Conservation (phyloP, 148 eudicot genomes). For the Rhododendron mucronatum region DNA sequence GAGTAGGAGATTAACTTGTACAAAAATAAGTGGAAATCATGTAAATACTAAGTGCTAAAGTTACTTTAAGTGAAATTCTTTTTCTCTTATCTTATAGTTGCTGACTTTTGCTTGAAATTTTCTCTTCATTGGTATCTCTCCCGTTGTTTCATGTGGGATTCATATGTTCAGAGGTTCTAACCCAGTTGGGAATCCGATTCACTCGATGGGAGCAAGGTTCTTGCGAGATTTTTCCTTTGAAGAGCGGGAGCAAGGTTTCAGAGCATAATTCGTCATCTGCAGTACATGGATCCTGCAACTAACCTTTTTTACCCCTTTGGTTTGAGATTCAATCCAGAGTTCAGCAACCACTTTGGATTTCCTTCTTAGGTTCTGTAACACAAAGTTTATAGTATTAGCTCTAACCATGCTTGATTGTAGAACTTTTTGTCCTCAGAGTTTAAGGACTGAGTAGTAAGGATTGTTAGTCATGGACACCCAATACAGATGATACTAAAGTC, state of each 20-base stretch:
- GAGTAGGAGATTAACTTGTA: background rate
- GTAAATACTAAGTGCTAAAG: background rate
- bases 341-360: background rate
- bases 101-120: background rate
- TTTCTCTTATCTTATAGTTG: background rate
- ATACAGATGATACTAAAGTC: background rate
- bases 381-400: background rate
- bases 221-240: background rate
- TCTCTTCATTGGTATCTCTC: background rate
- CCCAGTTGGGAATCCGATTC: background rate
- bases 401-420: background rate
- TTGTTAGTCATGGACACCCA: background rate
- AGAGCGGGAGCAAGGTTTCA: background rate
- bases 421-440: background rate
- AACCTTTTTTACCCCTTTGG: too few relatives aligned
- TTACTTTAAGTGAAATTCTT: background rate
- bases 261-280: background rate
- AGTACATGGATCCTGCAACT: background rate
- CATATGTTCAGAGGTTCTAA: background rate
- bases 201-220: background rate
- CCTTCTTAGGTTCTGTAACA: background rate
- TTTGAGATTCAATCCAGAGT: background rate
- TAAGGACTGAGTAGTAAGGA: background rate
- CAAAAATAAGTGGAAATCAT: background rate
- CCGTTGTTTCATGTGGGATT: background rate